Base-by-base conservation (phyloP, 805 yeast genomes). In the Yarrowia porcina region DNA sequence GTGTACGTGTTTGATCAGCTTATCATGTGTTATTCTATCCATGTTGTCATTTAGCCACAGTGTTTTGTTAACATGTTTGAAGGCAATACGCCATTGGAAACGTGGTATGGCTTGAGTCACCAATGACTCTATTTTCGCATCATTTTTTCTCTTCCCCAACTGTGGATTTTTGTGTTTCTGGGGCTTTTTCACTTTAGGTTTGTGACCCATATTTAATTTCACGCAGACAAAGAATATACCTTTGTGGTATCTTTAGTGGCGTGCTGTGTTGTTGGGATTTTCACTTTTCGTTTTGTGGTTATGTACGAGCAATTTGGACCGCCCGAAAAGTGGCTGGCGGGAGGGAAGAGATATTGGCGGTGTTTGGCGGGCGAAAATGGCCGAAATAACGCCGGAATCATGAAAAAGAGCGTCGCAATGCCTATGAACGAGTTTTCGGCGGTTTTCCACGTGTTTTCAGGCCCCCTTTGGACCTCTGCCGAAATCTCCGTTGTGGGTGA, bases 171-270 rank as follows among this genome's bases (percentile, higher is more conserved):
- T 52, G 42, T 32, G 32, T 52, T 52, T 52, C 59, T 52, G 59
- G 42, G 44, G 59, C 44, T 52, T 52, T 39, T 52, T 35, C 59
- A 23, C 23, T 17, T 52, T 36, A 13, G 25, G 59, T 52, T 52
- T 18, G 33, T 52, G 59, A 52, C 59, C 59, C 44, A 52, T 52
- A 30, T 35, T 52, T 52, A 52, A 52, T 52, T 52, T 52, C 44
- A 36, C 33, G 36, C 44, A 52, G 38, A 52, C 59, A 52, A 52
- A 52, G 59, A 52, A 52, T 35, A 36, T 35, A 52, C 59, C 59
- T 52, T 52, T 52, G 59, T 52, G 59, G 59, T 52, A 52, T 52
- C 59, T 52, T 36, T 52, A 52, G 59, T 52, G 59, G 59, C 59
- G 59, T 52, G 59, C 59, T 52, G 44, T 52, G 44, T 52, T 52